phyloP scores from a whole-genome alignment of 2,329 filamentous ascomycete genomes.

The Sarocladiaceae sp. region DNA sequence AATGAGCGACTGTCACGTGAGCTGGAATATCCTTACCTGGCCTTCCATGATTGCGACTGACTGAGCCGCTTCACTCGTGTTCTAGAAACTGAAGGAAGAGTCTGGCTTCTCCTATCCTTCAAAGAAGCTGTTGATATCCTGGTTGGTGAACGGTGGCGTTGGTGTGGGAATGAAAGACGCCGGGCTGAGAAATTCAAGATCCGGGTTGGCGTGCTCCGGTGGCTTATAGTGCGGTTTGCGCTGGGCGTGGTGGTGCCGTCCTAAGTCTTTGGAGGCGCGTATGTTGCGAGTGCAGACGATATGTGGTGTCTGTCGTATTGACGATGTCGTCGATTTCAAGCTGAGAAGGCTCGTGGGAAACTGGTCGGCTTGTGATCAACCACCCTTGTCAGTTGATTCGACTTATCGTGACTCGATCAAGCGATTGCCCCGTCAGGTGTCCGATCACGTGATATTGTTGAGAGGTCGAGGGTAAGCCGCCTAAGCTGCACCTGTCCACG shows the following conservation, averaged over 20 bases:
- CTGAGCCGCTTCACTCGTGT: neutral
- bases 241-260: neutral
- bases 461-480: neutral
- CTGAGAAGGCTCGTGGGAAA: too few species aligned
- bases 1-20: neutral
- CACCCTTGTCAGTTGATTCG: neutral
- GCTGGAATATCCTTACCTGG: conserved; percentile 24
- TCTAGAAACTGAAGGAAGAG: neutral
- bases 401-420: neutral
- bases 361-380: too few species aligned
- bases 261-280: neutral
- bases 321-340: too few species aligned
- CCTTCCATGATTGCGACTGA: conserved; percentile 24
- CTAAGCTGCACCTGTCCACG: too few species aligned
- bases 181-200: conserved; percentile 8
- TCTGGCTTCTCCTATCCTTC: neutral
- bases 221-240: too few species aligned
- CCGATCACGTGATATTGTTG: neutral
- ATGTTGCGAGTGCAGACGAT: neutral
- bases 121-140: neutral
- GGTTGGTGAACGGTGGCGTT: neutral
- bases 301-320: neutral
- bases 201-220: conserved; percentile 2
- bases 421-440: neutral
- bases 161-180: neutral